Percentiles rank a stretch among this genome's conserved stretches.
Evolutionary conservation across 2,329 filamentous ascomycete genomes (phyloP).

Genomic region (Grosmannia penicillata): DNA sequence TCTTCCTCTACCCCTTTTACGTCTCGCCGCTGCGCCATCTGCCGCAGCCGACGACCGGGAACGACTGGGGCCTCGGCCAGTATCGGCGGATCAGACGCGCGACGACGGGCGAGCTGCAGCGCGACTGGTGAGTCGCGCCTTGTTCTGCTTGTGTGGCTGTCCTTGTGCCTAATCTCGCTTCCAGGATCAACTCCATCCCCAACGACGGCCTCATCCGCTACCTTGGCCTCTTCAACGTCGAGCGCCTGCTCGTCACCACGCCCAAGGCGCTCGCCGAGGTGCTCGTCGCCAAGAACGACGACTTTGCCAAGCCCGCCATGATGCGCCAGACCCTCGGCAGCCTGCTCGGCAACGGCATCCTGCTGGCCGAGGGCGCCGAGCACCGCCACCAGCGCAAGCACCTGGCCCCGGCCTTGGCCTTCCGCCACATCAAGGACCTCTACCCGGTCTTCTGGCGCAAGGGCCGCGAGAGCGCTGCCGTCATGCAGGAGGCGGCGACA

Average conservation of each 20-base stretch:
- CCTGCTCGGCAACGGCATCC: constrained; percentile 54
- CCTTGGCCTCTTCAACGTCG: constrained; percentile 43
- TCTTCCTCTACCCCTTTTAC: constrained; percentile 32
- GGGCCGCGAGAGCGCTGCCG: constrained; percentile 48
- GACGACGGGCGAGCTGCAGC: constrained; percentile 27
- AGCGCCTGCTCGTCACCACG: constrained; percentile 45
- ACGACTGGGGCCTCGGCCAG: constrained; percentile 34
- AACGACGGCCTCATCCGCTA: constrained; percentile 59
- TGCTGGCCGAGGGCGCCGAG: constrained; percentile 81
- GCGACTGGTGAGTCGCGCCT: constrained; percentile 26
- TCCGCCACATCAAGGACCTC: constrained; percentile 69
- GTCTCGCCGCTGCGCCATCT: constrained; percentile 34
- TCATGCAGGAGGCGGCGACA: constrained; percentile 38
- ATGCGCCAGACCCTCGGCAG: constrained; percentile 41
- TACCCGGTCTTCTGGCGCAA: constrained; percentile 79
- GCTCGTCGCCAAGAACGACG: constrained; percentile 52
- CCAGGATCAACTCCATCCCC: constrained; percentile 44
- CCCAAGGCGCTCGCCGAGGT: constrained; percentile 57
- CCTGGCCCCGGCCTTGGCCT: constrained; percentile 72
- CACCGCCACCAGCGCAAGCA: constrained; percentile 72
- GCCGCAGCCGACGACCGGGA: constrained; percentile 26
- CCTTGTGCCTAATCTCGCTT: too few species aligned
- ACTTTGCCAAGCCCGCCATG: constrained; percentile 48
- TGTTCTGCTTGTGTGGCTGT: too few species aligned
- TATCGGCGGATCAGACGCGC: constrained; percentile 22